Evolutionary conservation across 345 rosid species (phyloP), one percentile per base, ranked within the genome.

Genomic region (Salix koriyanagi): DNA sequence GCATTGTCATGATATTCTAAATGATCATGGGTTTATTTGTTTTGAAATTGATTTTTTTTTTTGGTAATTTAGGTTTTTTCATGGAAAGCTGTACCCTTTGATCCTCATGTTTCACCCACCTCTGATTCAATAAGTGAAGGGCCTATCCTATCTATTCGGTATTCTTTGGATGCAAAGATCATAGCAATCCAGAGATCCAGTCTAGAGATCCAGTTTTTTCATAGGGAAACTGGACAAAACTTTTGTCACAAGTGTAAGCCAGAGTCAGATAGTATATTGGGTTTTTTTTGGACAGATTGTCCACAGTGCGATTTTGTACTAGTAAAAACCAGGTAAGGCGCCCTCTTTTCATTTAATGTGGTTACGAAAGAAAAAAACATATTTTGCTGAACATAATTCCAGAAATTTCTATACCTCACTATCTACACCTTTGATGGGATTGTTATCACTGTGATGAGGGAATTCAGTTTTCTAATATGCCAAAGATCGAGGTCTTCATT

Each of bases 261-360:
- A 69, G 98, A 91, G 75, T 90, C 96, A 64, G 98, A 89, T 85
- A 90, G 85, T 79, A 87, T 96, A 81, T 85, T 96, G 70, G 98
- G 99, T 69, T 92, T 92, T 84, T 93, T 96, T 81, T 96, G 98
- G 97, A 92, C 95, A 26, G 99, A 96, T 85, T 92, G 97, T 85
- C 92, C 95, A 1, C 81, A 85, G 65, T 89, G 95, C 76, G 91
- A 96, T 81, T 83, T 96, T 79, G 98, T 90, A 25, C 80, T 94
- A 72, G 92, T 96, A 44, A 96, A 96, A 87, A 94, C 90, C 83
- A 96, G 99, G 99, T 96, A 71, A 77, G 77, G 74, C 56, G 26
- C 23, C 81, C 68, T 64, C 44, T 77, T 50, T 76, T 28, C 78
- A 52, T 41, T 66, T 75, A 66, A 39, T 30, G 16, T 50, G 42